A percentile compares a stretch with the other conserved stretches of the same genome.
phyloP scores from a whole-genome alignment of 768 basidiomycete species.

The Tylopilus subfusipes region DNA sequence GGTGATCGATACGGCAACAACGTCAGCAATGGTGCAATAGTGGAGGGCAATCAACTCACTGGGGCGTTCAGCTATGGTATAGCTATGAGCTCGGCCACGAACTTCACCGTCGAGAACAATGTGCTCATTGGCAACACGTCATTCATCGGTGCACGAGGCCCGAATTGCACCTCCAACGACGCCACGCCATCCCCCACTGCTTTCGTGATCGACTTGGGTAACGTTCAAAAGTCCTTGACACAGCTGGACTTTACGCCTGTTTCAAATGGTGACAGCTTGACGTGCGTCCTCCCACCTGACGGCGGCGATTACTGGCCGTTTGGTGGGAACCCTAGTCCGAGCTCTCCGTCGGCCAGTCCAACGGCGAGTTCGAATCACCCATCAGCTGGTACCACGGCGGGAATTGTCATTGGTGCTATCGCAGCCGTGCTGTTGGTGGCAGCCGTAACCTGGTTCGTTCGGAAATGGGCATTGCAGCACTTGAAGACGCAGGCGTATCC shows the following conservation, averaged over 20 bases:
- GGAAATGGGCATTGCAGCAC: constrained; percentile 44
- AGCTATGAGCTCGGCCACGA: constrained; percentile 56
- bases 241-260: constrained; percentile 55
- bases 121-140: constrained; percentile 63
- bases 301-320: constrained; percentile 75
- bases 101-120: constrained; percentile 68
- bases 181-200: constrained; percentile 51
- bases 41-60: constrained; percentile 54
- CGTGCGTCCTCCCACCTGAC: constrained; percentile 63
- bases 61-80: constrained; percentile 76
- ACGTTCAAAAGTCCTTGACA: constrained; percentile 37
- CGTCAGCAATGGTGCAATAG: constrained; percentile 49
- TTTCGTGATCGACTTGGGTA: constrained; percentile 53
- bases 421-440: constrained; percentile 42
- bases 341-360: constrained; percentile 17
- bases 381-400: constrained; percentile 35
- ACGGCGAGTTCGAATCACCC: constrained; percentile 16
- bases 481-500: constrained; percentile 18
- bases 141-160: constrained; percentile 67
- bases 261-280: constrained; percentile 53
- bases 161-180: constrained; percentile 55
- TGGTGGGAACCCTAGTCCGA: constrained; percentile 44
- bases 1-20: constrained; percentile 54
- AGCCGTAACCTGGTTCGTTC: constrained; percentile 43
- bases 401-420: constrained; percentile 51